Percentiles rank a stretch among this genome's conserved stretches.
Conservation (phyloP, 2,329 filamentous ascomycete genomes). For the Rutstroemia sp. region DNA sequence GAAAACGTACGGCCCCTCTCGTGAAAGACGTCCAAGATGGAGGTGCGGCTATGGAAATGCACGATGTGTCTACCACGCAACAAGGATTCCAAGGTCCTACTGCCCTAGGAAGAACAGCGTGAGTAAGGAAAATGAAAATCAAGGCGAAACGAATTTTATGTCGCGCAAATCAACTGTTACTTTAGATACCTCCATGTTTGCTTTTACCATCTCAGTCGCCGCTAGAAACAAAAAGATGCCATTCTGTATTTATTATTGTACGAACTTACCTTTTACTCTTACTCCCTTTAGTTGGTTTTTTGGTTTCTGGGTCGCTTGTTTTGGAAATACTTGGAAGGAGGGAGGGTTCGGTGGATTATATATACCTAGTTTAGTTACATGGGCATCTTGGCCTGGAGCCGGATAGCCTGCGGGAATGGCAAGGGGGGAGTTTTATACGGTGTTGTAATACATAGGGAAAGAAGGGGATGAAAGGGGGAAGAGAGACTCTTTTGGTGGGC, state of each 20-base stretch:
- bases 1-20: conserved; percentile 42
- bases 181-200: not conserved
- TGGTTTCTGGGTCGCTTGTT: not conserved
- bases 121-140: not conserved
- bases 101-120: conserved; percentile 11
- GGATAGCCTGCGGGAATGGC: not conserved
- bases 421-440: not conserved
- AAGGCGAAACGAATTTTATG: not conserved
- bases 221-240: not conserved
- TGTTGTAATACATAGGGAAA: not conserved
- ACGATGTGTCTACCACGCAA: conserved; percentile 39
- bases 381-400: not conserved
- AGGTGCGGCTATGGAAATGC: conserved; percentile 63
- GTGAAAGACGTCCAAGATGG: conserved; percentile 44
- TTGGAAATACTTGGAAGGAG: not conserved
- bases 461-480: not conserved
- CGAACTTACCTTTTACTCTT: not conserved
- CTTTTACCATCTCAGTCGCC: not conserved
- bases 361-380: not conserved
- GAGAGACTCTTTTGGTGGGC: not conserved
- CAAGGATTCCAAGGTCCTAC: conserved; percentile 47
- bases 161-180: not conserved
- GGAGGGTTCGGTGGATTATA: not conserved
- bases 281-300: not conserved
- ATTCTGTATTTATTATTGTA: not conserved